Evolutionary conservation across 306 rosid species (phyloP).

Genomic region (Rubus parviflorus): DNA sequence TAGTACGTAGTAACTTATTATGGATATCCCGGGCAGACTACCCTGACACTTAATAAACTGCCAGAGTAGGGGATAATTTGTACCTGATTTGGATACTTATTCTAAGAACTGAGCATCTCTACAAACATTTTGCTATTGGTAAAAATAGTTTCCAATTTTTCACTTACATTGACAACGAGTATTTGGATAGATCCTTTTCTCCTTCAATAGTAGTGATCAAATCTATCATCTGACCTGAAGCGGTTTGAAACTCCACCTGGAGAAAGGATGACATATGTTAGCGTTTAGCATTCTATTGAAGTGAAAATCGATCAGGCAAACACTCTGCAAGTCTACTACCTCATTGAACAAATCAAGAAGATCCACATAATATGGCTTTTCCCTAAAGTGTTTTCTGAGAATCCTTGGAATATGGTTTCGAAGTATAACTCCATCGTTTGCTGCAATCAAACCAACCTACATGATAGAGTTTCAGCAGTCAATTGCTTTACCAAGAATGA

Average conservation of each 20-base stretch:
- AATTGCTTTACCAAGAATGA: constrained; percentile 19
- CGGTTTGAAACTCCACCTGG: constrained; percentile 89
- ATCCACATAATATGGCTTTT: constrained; percentile 72
- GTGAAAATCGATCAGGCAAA: constrained; percentile 1
- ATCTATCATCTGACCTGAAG: constrained; percentile 93
- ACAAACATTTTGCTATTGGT: neutral
- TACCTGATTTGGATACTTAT: neutral
- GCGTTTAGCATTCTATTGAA: neutral
- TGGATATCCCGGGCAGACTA: neutral
- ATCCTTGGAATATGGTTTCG: constrained; percentile 73
- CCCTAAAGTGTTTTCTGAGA: constrained; percentile 73
- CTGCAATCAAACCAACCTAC: constrained; percentile 83
- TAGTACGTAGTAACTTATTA: neutral
- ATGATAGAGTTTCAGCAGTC: neutral
- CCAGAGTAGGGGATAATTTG: neutral
- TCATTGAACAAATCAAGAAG: constrained; percentile 84
- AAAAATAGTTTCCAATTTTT: neutral
- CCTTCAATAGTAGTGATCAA: constrained; percentile 79
- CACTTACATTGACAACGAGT: constrained; percentile 78
- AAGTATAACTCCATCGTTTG: constrained; percentile 67
- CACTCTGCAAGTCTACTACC: constrained; percentile 41
- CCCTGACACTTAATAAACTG: neutral
- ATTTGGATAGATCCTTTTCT: constrained; percentile 75
- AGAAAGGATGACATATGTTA: neutral
- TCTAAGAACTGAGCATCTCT: neutral